These are phyloP conservation scores for Tilletia caries DNA, from an alignment of 1,284 basidiomycete species.

Conservation along the genomic window DNA sequence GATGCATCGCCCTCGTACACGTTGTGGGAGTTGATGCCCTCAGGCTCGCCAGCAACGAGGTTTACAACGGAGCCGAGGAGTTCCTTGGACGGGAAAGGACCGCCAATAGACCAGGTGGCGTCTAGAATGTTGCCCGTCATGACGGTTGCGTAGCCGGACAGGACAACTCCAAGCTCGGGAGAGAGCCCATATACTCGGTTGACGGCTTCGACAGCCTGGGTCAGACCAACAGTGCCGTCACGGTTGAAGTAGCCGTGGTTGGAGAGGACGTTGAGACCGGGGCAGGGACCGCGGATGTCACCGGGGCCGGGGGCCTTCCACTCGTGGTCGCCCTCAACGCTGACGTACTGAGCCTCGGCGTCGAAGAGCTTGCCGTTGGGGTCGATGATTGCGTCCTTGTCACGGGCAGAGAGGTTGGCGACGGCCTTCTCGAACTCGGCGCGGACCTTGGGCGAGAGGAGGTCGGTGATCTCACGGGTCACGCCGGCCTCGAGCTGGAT, in stretches of 20 bases:
- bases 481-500: constrained; percentile 25
- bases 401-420: constrained; percentile 18
- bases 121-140: constrained; percentile 43
- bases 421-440: constrained; percentile 12
- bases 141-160: constrained; percentile 37
- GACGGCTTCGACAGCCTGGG: constrained; percentile 37
- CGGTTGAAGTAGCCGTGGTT: constrained; percentile 41
- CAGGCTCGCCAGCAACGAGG: constrained; percentile 28
- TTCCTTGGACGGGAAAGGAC: constrained; percentile 24
- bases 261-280: constrained; percentile 35
- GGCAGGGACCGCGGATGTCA: constrained; percentile 41
- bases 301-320: constrained; percentile 32
- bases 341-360: constrained; percentile 27
- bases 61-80: constrained; percentile 32
- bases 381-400: constrained; percentile 28
- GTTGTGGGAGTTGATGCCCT: constrained; percentile 27
- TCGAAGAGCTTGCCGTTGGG: constrained; percentile 36
- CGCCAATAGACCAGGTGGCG: constrained; percentile 36
- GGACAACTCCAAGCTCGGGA: constrained; percentile 26
- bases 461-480: constrained; percentile 25
- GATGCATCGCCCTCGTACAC: constrained; percentile 39
- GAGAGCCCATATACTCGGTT: constrained; percentile 33
- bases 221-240: constrained; percentile 31
- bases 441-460: constrained; percentile 14
- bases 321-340: constrained; percentile 38